Conservation (phyloP, 768 basidiomycete species). For the Pleurotus ostreatus region DNA sequence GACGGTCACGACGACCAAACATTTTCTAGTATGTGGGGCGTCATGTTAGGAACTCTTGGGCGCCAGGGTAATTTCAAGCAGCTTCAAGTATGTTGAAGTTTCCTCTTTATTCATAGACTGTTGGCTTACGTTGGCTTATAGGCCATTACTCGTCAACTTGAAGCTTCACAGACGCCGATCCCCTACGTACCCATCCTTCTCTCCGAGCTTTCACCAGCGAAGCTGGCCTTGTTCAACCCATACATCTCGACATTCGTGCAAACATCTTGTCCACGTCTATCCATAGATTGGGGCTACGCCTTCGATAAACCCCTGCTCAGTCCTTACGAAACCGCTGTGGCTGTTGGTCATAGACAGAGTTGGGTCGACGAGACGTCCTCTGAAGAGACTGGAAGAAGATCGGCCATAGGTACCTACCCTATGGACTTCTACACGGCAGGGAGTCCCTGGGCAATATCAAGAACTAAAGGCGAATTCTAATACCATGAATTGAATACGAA, state of each 20-base stretch:
- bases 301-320: conserved; percentile 85
- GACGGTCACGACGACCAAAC: conserved; percentile 4
- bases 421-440: conserved; percentile 96
- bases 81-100: conserved; percentile 49
- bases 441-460: conserved; percentile 70
- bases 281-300: conserved; percentile 99
- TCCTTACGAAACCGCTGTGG: conserved; percentile 91
- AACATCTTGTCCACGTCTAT: conserved; percentile 93
- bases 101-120: background rate
- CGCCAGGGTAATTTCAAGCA: conserved; percentile 92
- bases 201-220: conserved; percentile 95
- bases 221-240: conserved; percentile 77
- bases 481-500: conserved; percentile 1
- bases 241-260: conserved; percentile 90
- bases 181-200: conserved; percentile 89
- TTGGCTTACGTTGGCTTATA: conserved; percentile 17
- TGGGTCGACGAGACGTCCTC: conserved; percentile 50
- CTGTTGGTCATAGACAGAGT: conserved; percentile 60
- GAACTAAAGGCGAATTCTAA: conserved; percentile 49
- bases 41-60: conserved; percentile 91
- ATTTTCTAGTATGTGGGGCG: conserved; percentile 67
- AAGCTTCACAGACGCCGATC: conserved; percentile 47
- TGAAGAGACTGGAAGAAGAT: conserved; percentile 16
- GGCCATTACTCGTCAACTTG: conserved; percentile 74
- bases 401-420: conserved; percentile 59